Percentiles rank a stretch among this genome's conserved stretches.
Conservation (phyloP, 2,329 filamentous ascomycete genomes). For the Aspergillus fructus region DNA sequence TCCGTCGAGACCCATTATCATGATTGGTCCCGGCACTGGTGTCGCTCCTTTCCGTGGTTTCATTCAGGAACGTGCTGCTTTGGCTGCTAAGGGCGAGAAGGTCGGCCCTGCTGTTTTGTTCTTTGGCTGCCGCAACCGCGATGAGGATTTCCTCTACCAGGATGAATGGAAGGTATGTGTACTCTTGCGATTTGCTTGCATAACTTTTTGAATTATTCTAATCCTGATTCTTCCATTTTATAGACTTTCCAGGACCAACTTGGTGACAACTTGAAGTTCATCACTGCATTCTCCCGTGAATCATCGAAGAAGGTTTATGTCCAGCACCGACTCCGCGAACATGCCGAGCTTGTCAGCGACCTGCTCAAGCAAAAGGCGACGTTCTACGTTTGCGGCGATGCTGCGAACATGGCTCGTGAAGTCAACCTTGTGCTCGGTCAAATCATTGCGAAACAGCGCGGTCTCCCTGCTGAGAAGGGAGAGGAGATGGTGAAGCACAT, state of each 20-base stretch:
- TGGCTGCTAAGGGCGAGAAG: slow-evolving; percentile 73
- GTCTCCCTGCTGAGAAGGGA: slow-evolving; percentile 78
- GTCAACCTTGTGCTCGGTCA: slow-evolving; percentile 84
- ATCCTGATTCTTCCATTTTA: slow-evolving; percentile 19
- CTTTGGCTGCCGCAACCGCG: slow-evolving; percentile 84
- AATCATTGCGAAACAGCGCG: slow-evolving; percentile 81
- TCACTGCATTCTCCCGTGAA: slow-evolving; percentile 95
- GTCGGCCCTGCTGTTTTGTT: slow-evolving; percentile 89
- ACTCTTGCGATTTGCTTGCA: not conserved
- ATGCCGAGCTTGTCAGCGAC: slow-evolving; percentile 79
- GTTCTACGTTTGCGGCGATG: slow-evolving; percentile 98
- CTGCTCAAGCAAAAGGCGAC: slow-evolving; percentile 82
- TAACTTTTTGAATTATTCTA: slow-evolving; percentile 13
- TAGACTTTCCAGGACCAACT: slow-evolving; percentile 81
- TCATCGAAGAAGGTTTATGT: slow-evolving; percentile 89
- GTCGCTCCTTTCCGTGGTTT: slow-evolving; percentile 96
- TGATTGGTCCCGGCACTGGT: slow-evolving; percentile 94
- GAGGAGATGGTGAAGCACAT: slow-evolving; percentile 98
- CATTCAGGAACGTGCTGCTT: slow-evolving; percentile 85
- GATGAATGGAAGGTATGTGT: slow-evolving; percentile 83
- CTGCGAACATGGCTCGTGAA: slow-evolving; percentile 93
- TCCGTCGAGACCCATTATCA: slow-evolving; percentile 88
- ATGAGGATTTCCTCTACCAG: slow-evolving; percentile 91
- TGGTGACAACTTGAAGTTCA: slow-evolving; percentile 83
- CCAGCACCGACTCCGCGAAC: slow-evolving; percentile 85